phyloP scores from a whole-genome alignment of 768 basidiomycete species.

The Podaxis rugospora region DNA sequence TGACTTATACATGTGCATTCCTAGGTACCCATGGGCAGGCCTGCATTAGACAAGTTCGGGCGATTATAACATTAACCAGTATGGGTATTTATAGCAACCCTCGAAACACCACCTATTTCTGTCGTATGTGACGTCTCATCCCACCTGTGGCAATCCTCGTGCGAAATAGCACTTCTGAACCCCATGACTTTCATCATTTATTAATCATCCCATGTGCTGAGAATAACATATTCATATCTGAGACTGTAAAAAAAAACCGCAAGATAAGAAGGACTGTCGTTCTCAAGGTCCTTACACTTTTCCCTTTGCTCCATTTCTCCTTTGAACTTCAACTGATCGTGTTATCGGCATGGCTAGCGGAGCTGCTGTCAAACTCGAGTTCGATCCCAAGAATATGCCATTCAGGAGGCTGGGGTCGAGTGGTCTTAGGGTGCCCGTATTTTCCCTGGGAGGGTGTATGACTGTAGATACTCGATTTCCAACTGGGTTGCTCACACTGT shows the following conservation, averaged over 20 bases:
- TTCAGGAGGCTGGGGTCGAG: constrained; percentile 56
- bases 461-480: not conserved
- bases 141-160: not conserved
- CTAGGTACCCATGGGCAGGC: not conserved
- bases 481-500: not conserved
- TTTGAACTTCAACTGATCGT: not conserved
- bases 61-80: not conserved
- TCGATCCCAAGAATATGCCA: constrained; percentile 51
- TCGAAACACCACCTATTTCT: not conserved
- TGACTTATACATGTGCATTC: not conserved
- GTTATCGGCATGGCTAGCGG: not conserved
- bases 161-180: not conserved
- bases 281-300: not conserved
- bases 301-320: not conserved
- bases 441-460: constrained; percentile 66
- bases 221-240: not conserved
- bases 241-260: not conserved
- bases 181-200: not conserved
- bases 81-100: not conserved
- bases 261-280: not conserved
- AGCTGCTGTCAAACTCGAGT: constrained; percentile 22
- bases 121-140: not conserved
- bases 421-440: constrained; percentile 61
- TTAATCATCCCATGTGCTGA: not conserved
- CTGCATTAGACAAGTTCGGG: not conserved